These are phyloP conservation scores for Echium plantagineum DNA, from an alignment of 257 asterid species.

Conservation along the genomic window DNA sequence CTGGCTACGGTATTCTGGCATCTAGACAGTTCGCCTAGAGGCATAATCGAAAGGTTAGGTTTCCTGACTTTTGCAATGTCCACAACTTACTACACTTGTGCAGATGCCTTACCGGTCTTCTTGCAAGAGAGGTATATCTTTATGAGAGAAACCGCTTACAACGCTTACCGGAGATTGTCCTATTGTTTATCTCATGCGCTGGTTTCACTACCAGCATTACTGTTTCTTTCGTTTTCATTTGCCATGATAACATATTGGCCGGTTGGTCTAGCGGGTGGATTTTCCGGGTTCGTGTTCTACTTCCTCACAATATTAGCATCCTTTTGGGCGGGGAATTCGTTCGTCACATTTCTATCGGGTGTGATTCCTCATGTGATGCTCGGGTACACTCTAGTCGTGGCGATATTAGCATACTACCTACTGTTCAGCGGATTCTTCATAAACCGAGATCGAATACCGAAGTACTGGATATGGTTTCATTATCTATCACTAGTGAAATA, in stretches of 20 bases:
- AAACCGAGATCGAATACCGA: conserved; percentile 24
- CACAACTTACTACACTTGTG: conserved; percentile 29
- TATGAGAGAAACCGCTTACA: conserved; percentile 37
- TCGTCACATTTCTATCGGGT: conserved; percentile 29
- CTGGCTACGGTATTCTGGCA: conserved; percentile 32
- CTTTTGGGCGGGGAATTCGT: conserved; percentile 37
- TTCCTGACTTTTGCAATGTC: conserved; percentile 32
- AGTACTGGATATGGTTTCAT: conserved; percentile 41
- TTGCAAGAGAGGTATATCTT: conserved; percentile 32
- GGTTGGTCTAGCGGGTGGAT: conserved; percentile 29
- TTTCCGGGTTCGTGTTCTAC: conserved; percentile 19
- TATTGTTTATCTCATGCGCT: conserved; percentile 28
- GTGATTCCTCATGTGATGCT: conserved; percentile 25
- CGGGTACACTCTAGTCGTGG: conserved; percentile 22
- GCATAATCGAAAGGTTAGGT: conserved; percentile 26
- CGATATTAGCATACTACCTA: conserved; percentile 21
- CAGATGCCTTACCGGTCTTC: conserved; percentile 29
- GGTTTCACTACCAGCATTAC: conserved; percentile 22
- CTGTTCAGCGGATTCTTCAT: conserved; percentile 32
- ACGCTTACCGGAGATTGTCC: conserved; percentile 28
- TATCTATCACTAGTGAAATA: conserved; percentile 28
- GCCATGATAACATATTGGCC: conserved; percentile 30
- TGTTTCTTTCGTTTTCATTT: conserved; percentile 19
- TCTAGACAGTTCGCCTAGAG: conserved; percentile 32
- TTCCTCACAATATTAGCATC: conserved; percentile 22